A percentile compares a stretch with the other conserved stretches of the same genome.
Conservation (phyloP, 106 monocot genomes). For the Dendrobium chrysotoxum region DNA sequence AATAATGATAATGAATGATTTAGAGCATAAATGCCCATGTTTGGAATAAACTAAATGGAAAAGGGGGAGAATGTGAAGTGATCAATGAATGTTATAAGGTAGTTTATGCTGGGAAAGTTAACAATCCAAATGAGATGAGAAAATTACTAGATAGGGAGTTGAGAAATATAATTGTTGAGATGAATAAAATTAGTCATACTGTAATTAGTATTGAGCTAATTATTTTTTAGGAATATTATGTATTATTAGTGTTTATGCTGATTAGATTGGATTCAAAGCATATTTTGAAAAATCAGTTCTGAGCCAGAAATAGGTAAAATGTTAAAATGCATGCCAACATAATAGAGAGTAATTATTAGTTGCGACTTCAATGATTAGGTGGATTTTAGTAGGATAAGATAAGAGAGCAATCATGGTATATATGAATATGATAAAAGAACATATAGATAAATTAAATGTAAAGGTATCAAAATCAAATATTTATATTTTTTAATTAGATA, state of each 20-base stretch:
- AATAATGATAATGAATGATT: neutral
- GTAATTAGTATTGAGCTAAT: neutral
- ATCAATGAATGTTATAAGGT: neutral
- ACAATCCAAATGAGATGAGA: neutral
- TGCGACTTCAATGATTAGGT: too few species aligned
- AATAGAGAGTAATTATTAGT: too few species aligned
- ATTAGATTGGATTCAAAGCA: neutral
- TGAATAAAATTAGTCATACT: neutral
- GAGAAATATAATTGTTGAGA: neutral
- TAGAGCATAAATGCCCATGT: neutral
- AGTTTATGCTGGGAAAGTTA: neutral
- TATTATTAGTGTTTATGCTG: neutral
- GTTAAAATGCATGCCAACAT: neutral
- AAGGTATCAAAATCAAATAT: too few species aligned
- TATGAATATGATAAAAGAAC: too few species aligned
- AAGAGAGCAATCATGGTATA: too few species aligned
- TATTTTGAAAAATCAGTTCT: neutral
- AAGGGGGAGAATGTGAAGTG: neutral
- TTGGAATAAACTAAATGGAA: neutral
- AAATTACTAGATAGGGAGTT: neutral
- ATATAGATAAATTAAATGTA: too few species aligned
- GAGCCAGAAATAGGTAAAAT: neutral
- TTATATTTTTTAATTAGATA: too few species aligned
- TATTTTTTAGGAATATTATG: neutral
- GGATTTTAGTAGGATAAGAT: too few species aligned